Percentiles rank a stretch among this genome's conserved stretches.
These are phyloP conservation scores for Malus hybrid DNA, from an alignment of 331 rosid genomes.

Conservation along the genomic window DNA sequence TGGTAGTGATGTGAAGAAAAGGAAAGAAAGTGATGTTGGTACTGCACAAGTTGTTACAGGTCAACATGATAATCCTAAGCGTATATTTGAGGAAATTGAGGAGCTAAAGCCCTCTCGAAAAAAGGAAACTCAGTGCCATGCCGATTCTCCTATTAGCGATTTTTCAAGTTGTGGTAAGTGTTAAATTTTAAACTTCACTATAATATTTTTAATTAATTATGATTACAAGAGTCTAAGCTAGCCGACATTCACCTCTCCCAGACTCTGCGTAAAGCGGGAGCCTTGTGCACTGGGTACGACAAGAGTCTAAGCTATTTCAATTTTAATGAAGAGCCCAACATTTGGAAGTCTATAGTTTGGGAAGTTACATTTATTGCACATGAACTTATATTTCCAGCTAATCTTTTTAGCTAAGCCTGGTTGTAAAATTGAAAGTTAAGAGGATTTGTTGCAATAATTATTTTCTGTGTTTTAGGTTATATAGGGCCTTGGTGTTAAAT, in stretches of 20 bases:
- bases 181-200: not conserved
- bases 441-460: not conserved
- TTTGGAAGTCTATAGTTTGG: not conserved
- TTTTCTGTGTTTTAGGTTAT: not conserved
- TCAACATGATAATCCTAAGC: not conserved
- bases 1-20: not conserved
- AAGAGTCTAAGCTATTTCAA: not conserved
- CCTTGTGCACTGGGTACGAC: no score
- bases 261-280: no score
- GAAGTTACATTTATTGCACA: not conserved
- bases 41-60: constrained; percentile 3
- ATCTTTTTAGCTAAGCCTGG: not conserved
- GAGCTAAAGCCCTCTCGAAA: not conserved
- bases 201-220: not conserved
- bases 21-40: not conserved
- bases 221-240: not conserved
- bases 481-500: not conserved
- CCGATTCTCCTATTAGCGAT: not conserved
- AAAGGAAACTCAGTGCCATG: not conserved
- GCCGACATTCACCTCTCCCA: no score
- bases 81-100: not conserved
- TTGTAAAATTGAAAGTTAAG: not conserved
- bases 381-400: not conserved
- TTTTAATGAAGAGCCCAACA: not conserved
- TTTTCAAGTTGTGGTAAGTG: not conserved